These are phyloP conservation scores for Termitomyces sp. DNA, from an alignment of 768 basidiomycete genomes.

Conservation along the genomic window DNA sequence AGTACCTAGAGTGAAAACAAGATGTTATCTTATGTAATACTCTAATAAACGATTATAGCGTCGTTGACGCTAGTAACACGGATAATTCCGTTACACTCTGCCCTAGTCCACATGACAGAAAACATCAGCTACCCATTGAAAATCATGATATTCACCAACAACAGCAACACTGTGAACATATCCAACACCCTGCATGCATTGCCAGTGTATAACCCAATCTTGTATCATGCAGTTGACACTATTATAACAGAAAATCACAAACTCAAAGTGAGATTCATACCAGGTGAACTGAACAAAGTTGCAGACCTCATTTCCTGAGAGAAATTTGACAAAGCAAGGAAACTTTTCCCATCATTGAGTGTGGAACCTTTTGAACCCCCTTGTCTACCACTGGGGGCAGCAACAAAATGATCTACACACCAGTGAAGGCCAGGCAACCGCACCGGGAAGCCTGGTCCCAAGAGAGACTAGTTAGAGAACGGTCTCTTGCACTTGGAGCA, in stretches of 20 bases:
- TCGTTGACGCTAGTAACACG: too few species aligned
- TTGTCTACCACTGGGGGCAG: background rate
- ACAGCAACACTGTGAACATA: background rate
- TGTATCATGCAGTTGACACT: background rate
- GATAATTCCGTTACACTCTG: too few species aligned
- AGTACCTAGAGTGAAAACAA: too few species aligned
- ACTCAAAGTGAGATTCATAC: background rate
- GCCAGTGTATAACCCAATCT: background rate
- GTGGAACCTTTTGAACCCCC: background rate
- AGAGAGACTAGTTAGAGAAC: background rate
- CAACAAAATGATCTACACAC: background rate
- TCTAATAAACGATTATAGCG: too few species aligned
- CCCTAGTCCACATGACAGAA: too few species aligned
- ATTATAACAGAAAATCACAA: fast-evolving
- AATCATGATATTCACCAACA: background rate
- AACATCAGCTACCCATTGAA: background rate
- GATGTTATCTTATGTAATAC: too few species aligned
- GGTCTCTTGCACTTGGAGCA: background rate
- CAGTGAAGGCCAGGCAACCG: background rate
- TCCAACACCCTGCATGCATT: background rate
- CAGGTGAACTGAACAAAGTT: background rate
- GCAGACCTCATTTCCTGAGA: background rate
- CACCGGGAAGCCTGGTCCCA: fast-evolving
- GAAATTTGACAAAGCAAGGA: too few species aligned
- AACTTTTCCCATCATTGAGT: too few species aligned